Evolutionary conservation across 192 early-diverging fungal species (phyloP).

Genomic region (Linnemannia exigua): DNA sequence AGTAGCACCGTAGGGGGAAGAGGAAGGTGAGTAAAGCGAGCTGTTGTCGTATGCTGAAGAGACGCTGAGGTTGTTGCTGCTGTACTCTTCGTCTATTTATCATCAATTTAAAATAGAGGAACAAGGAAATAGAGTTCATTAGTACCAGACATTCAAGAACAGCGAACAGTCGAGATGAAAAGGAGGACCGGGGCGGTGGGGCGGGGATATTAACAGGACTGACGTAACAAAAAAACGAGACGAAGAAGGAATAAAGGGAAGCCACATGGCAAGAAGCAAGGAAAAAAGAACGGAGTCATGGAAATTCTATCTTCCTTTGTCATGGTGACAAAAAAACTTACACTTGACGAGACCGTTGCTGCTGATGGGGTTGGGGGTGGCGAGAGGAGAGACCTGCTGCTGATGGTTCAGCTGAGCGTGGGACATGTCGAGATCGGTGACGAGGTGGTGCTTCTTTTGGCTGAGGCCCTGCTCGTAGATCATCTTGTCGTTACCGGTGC

Average conservation of each 20-base stretch:
- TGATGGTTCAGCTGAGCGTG: conserved; percentile 16
- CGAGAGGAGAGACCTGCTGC: conserved; percentile 10
- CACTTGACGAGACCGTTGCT: conserved; percentile 19
- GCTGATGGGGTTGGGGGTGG: conserved; percentile 6
- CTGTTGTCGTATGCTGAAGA: conserved; percentile 24
- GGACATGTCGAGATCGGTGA: conserved; percentile 23
- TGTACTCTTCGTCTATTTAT: conserved; percentile 42
- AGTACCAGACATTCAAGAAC: conserved; percentile 19
- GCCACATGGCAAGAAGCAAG: background rate
- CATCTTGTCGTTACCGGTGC: conserved; percentile 18
- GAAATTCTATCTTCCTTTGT: conserved; percentile 28
- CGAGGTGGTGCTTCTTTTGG: conserved; percentile 48
- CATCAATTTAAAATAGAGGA: background rate
- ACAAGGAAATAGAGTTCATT: conserved; percentile 39
- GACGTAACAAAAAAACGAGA: background rate
- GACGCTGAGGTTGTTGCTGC: background rate
- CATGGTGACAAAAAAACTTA: conserved; percentile 19
- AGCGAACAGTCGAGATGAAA: background rate
- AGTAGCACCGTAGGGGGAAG: conserved; percentile 22
- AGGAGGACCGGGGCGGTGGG: background rate
- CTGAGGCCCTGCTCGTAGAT: conserved; percentile 30
- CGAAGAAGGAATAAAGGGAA: background rate
- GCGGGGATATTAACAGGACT: conserved; percentile 6
- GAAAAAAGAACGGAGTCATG: conserved; percentile 4
- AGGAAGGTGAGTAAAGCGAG: conserved; percentile 29